Evolutionary conservation across 2,329 filamentous ascomycete genomes (phyloP).

Genomic region (Calonectria henricotiae): DNA sequence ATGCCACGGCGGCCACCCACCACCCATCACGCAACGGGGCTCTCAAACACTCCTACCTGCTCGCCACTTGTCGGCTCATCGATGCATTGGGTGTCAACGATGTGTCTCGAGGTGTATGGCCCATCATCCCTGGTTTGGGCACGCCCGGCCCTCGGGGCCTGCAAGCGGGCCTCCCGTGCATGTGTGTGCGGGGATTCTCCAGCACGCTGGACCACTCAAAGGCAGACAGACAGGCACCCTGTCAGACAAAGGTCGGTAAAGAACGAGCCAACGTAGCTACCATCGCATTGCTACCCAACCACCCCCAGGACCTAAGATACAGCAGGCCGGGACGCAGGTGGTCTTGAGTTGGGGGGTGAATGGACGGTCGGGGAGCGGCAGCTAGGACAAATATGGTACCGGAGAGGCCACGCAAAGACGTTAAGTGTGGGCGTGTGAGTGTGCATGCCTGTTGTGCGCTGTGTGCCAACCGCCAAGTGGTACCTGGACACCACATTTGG

Average conservation of each 20-base stretch:
- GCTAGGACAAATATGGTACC: conserved; percentile 35
- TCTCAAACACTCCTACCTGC: conserved; percentile 37
- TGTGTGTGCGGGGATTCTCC: conserved; percentile 47
- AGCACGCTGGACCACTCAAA: conserved; percentile 48
- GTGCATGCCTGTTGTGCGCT: background rate
- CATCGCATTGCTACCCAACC: conserved; percentile 54
- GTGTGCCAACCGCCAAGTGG: conserved; percentile 19
- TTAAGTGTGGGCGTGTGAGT: conserved; percentile 2
- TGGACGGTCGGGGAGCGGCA: conserved; percentile 37
- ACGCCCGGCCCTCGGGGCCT: conserved; percentile 48
- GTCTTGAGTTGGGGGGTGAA: conserved; percentile 25
- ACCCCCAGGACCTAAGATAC: conserved; percentile 40
- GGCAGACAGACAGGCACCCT: conserved; percentile 38
- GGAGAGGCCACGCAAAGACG: conserved; percentile 17
- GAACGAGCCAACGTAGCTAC: conserved; percentile 46
- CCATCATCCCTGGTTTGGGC: conserved; percentile 51
- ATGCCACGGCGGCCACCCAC: conserved; percentile 33
- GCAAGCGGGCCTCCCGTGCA: conserved; percentile 51
- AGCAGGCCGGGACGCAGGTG: conserved; percentile 19
- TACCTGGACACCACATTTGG: conserved; percentile 29
- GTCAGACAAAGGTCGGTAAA: conserved; percentile 44
- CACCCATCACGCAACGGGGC: conserved; percentile 38
- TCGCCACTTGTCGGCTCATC: conserved; percentile 54
- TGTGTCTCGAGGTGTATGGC: conserved; percentile 54
- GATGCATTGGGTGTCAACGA: conserved; percentile 51